Base-by-base conservation (phyloP, 1,284 basidiomycete genomes). In the Earliella scabrosa region DNA sequence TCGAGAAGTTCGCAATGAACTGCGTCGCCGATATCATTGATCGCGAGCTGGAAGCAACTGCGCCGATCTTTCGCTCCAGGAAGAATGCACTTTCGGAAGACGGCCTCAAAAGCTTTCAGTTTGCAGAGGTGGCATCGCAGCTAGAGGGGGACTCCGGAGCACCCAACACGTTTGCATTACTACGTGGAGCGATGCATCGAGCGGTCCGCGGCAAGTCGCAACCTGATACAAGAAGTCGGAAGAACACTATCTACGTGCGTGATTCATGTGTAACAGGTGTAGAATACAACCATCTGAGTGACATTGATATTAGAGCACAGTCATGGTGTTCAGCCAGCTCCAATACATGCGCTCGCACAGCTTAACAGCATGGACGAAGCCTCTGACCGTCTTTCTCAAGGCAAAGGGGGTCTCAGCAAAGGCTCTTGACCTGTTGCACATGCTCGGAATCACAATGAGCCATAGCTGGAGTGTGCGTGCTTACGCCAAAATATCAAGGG, bases 401-500 rank as follows among this genome's bases (percentile, higher is more conserved):
- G 59, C 62, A 23, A 52, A 60, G 21, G 66, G 67, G 6, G 39
- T 66, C 1, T 54, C 66, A 4, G 60, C 67, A 11, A 68, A 68
- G 29, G 68, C 54, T 9, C 63, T 67, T 43, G 68, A 72, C 54
- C 63, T 65, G 0, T 54, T 72, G 0, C 64, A 67, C 46, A 52
- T 63, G 1, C 47, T 70, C 10, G 66, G 67, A 0, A 35, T 73
- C 32, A 63, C 63, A 0, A 72, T 73, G 69, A 75, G 73, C 57
- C 70, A 74, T 59, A 74, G 73, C 54, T 75, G 74, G 74, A 69
- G 69, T 0, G 53, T 61, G 0, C 56, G 69, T 23, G 63, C 64
- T 4, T 59, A 69, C 14, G 16, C 3, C 2, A 4, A 6, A 3
- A 2, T 38, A 18, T 38, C 36, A 4, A 18, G 3, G 16, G 36